Percentiles rank a stretch among this genome's conserved stretches.
Conservation (phyloP, 116 monocot genomes). For the Zostera marina region DNA sequence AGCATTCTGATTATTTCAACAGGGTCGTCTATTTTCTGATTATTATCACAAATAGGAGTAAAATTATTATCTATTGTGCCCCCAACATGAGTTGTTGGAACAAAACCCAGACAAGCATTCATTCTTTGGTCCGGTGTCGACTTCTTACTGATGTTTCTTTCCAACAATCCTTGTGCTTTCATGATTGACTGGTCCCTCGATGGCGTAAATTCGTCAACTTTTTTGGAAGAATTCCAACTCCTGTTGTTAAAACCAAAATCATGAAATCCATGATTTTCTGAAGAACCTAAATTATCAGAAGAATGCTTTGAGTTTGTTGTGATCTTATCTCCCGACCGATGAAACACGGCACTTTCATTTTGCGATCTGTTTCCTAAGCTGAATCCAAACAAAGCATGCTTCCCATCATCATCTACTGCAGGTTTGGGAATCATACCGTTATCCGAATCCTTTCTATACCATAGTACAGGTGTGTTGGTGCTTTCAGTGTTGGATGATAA, state of each 20-base stretch:
- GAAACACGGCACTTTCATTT: background rate
- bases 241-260: constrained; percentile 3
- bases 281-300: background rate
- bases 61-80: background rate
- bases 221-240: background rate
- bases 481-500: constrained; percentile 9
- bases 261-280: background rate
- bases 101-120: constrained; percentile 14
- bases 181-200: background rate
- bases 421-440: no score
- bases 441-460: no score
- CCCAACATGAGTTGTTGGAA: no score
- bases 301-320: background rate
- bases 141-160: background rate
- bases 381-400: constrained; percentile 2
- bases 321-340: background rate
- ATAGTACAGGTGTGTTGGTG: no score
- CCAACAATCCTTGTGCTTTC: background rate
- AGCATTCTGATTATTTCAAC: constrained; percentile 15
- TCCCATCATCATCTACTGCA: constrained; percentile 1
- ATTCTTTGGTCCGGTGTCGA: background rate
- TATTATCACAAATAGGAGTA: constrained; percentile 5
- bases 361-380: background rate
- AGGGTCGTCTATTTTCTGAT: constrained; percentile 22
- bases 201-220: background rate